Conservation (phyloP, 192 early-diverging fungal genomes). For the Paraglomus occultum region DNA sequence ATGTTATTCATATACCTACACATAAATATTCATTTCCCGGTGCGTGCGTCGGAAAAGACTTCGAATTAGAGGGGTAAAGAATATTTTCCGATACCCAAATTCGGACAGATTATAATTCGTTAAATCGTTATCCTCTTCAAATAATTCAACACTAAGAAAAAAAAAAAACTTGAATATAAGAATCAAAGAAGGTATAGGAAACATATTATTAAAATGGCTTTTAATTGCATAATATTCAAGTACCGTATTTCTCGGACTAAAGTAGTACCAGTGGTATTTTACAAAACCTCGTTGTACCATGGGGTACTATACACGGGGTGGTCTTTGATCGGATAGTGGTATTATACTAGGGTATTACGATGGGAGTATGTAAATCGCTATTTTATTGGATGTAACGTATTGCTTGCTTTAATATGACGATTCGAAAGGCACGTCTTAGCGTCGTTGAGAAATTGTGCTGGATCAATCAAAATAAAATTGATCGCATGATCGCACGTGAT, state of each 20-base stretch:
- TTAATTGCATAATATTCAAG: background rate
- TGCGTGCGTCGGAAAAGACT: background rate
- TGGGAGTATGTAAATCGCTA: too few species aligned
- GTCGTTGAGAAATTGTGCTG: too few species aligned
- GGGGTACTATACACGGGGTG: too few species aligned
- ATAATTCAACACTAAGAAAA: slow-evolving; percentile 6
- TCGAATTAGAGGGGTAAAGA: background rate
- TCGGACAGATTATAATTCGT: background rate
- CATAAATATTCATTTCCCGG: background rate
- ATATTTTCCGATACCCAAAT: slow-evolving; percentile 6
- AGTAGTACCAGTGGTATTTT: too few species aligned
- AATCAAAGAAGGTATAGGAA: background rate
- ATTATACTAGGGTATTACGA: too few species aligned
- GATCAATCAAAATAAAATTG: too few species aligned
- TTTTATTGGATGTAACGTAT: too few species aligned
- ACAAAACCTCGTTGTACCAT: too few species aligned
- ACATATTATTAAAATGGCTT: slow-evolving; percentile 11
- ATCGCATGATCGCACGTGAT: too few species aligned
- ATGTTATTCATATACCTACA: slow-evolving; percentile 17
- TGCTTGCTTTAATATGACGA: background rate
- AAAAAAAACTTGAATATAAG: slow-evolving; percentile 7
- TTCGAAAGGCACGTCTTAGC: background rate
- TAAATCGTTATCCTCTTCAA: slow-evolving; percentile 5
- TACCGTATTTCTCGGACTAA: too few species aligned
- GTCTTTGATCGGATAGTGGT: too few species aligned